Evolutionary conservation across 768 basidiomycete genomes (phyloP).

Genomic region (Mrakia frigida): DNA sequence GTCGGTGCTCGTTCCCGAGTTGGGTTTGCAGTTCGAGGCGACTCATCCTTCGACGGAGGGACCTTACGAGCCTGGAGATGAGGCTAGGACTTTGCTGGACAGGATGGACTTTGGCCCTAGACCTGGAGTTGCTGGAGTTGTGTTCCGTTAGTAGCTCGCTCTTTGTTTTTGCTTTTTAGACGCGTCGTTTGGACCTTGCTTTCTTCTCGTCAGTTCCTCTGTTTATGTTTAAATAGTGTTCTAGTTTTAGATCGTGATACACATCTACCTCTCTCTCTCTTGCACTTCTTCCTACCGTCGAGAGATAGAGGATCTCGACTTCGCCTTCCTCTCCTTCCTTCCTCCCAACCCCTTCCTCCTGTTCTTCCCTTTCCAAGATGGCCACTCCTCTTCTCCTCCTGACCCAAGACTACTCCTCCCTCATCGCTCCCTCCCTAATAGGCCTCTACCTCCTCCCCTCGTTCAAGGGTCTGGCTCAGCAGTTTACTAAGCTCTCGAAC

Average conservation of each 20-base stretch:
- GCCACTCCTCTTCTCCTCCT: not conserved
- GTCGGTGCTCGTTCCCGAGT: conserved; percentile 8
- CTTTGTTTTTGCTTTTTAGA: not conserved
- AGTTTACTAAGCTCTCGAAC: not conserved
- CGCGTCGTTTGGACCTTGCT: too few relatives aligned
- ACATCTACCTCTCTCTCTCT: too few relatives aligned
- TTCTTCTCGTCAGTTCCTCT: too few relatives aligned
- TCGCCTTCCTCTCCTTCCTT: not conserved
- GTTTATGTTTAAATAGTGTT: too few relatives aligned
- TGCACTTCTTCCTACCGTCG: too few relatives aligned
- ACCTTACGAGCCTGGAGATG: conserved; percentile 13
- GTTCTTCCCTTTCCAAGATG: not conserved
- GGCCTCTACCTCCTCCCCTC: conserved; percentile 9
- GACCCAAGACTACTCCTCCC: not conserved
- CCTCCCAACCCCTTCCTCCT: not conserved
- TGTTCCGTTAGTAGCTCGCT: not conserved
- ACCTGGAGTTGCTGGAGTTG: not conserved
- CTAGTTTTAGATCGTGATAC: too few relatives aligned
- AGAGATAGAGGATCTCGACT: not conserved
- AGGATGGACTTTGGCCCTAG: conserved; percentile 11
- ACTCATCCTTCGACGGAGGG: conserved; percentile 10
- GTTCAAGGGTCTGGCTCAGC: not conserved
- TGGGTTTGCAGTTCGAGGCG: conserved; percentile 20
- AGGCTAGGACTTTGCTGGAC: conserved; percentile 12
- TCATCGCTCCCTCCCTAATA: not conserved